Conservation (phyloP, 352 stramenopile genomes). For the Pythium volutum region DNA sequence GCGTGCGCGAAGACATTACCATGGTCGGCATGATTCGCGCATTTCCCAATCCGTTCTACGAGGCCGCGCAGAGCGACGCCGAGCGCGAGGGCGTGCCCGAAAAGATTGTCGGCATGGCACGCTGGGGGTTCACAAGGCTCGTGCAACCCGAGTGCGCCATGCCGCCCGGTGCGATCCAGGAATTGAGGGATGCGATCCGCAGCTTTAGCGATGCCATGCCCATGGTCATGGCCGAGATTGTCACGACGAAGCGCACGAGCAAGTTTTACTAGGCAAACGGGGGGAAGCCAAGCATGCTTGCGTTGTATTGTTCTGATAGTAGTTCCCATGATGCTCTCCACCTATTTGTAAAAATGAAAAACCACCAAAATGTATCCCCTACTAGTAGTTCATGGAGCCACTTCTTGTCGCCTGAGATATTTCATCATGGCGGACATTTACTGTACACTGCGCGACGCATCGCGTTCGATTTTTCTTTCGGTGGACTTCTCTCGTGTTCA, state of each 20-base stretch:
- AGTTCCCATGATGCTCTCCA: too few relatives aligned
- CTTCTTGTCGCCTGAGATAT: too few relatives aligned
- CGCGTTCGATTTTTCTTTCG: too few relatives aligned
- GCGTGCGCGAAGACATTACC: constrained; percentile 21
- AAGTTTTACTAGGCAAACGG: constrained; percentile 10
- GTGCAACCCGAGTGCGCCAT: constrained; percentile 7
- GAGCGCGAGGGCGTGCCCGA: constrained; percentile 4
- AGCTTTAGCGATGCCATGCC: constrained; percentile 15
- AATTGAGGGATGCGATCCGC: constrained; percentile 14
- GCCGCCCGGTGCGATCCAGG: constrained; percentile 4
- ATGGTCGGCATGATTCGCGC: constrained; percentile 14
- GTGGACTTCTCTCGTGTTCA: too few relatives aligned
- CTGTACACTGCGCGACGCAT: too few relatives aligned
- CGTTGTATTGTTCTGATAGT: too few relatives aligned
- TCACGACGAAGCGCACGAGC: not conserved
- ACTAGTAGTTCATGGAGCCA: too few relatives aligned
- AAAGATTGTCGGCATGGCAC: constrained; percentile 21
- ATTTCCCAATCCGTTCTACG: constrained; percentile 16
- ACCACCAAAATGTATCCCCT: too few relatives aligned
- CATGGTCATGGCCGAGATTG: not conserved
- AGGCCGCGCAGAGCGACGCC: not conserved
- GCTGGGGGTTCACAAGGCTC: constrained; percentile 15
- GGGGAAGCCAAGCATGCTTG: too few relatives aligned
- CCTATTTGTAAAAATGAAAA: too few relatives aligned
- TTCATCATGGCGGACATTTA: too few relatives aligned